Evolutionary conservation across 2,329 filamentous ascomycete genomes (phyloP).

Genomic region (Calonectria crousiana): DNA sequence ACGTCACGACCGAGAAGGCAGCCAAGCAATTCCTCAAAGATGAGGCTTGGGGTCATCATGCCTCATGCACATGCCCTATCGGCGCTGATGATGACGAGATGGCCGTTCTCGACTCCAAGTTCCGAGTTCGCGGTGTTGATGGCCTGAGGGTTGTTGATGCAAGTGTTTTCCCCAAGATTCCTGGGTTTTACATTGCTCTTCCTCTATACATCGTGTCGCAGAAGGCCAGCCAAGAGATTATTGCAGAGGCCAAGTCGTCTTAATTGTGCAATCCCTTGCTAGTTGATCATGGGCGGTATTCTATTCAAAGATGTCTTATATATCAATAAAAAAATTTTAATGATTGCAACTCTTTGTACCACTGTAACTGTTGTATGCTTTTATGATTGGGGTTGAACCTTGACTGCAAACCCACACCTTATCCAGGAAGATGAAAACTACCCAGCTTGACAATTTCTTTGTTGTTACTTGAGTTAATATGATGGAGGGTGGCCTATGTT

Average conservation of each 20-base stretch:
- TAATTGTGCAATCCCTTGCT: neutral
- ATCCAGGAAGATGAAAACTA: too few relatives aligned
- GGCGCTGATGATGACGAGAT: slow-evolving; percentile 64
- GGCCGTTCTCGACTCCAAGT: slow-evolving; percentile 69
- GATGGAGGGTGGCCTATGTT: neutral
- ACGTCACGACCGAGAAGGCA: slow-evolving; percentile 54
- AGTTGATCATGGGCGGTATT: too few relatives aligned
- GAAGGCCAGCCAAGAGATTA: slow-evolving; percentile 62
- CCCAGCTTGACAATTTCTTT: neutral
- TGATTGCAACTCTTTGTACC: neutral
- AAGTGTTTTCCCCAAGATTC: slow-evolving; percentile 58
- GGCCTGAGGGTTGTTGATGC: slow-evolving; percentile 73
- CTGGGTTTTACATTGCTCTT: slow-evolving; percentile 35
- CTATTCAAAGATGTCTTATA: neutral
- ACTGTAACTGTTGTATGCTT: neutral
- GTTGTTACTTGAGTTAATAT: neutral
- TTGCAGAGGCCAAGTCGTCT: slow-evolving; percentile 30
- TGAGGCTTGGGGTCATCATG: slow-evolving; percentile 60
- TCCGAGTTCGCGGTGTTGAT: slow-evolving; percentile 67
- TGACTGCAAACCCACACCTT: neutral
- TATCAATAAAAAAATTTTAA: neutral
- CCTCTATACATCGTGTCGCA: slow-evolving; percentile 60
- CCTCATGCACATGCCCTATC: slow-evolving; percentile 68
- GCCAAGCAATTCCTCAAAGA: slow-evolving; percentile 55
- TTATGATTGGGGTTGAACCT: neutral